A percentile compares a stretch with the other conserved stretches of the same genome.
Conservation (phyloP, 345 rosid genomes). For the Euphorbia tirucalli region DNA sequence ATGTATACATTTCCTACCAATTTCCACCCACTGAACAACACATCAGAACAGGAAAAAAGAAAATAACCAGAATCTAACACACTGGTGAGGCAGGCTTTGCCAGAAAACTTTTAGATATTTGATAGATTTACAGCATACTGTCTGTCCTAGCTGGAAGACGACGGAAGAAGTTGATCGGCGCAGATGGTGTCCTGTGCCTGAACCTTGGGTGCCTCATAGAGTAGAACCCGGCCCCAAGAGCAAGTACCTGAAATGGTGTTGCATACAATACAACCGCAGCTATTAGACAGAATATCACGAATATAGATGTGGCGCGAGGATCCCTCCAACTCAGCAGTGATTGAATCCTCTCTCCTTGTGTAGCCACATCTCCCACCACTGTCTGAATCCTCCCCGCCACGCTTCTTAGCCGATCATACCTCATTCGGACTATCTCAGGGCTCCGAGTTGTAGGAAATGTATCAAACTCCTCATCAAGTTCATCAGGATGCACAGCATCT, state of each 20-base stretch:
- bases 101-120: not conserved
- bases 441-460: slow-evolving; percentile 24
- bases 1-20: not conserved
- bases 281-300: slow-evolving; percentile 20
- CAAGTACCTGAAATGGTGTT: slow-evolving; percentile 28
- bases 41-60: not conserved
- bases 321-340: slow-evolving; percentile 31
- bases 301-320: slow-evolving; percentile 28
- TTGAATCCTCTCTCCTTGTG: slow-evolving; percentile 31
- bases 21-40: not conserved
- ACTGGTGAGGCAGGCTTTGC: slow-evolving; percentile 8
- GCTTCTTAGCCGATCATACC: slow-evolving; percentile 32
- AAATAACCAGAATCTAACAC: slow-evolving; percentile 17
- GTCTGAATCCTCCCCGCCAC: slow-evolving; percentile 34
- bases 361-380: slow-evolving; percentile 33
- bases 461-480: slow-evolving; percentile 35
- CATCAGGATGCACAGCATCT: slow-evolving; percentile 29
- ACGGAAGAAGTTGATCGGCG: slow-evolving; percentile 29
- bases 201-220: slow-evolving; percentile 33
- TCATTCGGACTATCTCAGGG: slow-evolving; percentile 23
- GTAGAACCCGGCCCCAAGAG: slow-evolving; percentile 23
- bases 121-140: slow-evolving; percentile 23
- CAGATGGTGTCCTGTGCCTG: slow-evolving; percentile 26
- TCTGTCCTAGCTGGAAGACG: slow-evolving; percentile 33
- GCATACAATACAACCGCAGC: slow-evolving; percentile 29